Conservation (phyloP, 345 rosid genomes). For the Gossypium australe region DNA sequence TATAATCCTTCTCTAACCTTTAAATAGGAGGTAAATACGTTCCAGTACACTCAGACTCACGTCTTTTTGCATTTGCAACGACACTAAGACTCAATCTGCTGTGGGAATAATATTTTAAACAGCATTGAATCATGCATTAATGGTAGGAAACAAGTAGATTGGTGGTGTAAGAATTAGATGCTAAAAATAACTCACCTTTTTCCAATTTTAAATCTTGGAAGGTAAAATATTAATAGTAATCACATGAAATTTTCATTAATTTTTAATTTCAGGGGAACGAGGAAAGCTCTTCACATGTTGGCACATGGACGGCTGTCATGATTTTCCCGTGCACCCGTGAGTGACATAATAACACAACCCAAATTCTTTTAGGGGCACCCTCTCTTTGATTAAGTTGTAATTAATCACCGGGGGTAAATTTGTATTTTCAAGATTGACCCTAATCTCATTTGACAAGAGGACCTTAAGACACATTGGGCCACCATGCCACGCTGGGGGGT, state of each 20-base stretch:
- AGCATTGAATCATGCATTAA: neutral
- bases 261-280: conserved; percentile 16
- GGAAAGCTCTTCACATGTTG: conserved; percentile 44
- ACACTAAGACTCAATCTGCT: no score
- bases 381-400: neutral
- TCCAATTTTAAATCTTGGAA: neutral
- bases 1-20: fast-evolving
- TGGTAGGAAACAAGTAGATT: neutral
- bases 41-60: fast-evolving
- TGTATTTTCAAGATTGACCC: neutral
- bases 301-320: conserved; percentile 59
- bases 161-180: neutral
- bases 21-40: fast-evolving
- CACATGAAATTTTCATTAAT: neutral
- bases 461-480: conserved; percentile 16
- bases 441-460: neutral
- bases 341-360: neutral
- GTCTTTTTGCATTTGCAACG: fast-evolving
- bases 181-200: neutral
- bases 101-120: no score
- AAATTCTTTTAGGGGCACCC: neutral
- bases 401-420: neutral
- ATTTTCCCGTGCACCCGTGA: conserved; percentile 11
- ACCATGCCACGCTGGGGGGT: neutral
- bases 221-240: neutral